These are phyloP conservation scores for Carex scoparia DNA, from an alignment of 176 grass and related monocot genomes.

Conservation along the genomic window DNA sequence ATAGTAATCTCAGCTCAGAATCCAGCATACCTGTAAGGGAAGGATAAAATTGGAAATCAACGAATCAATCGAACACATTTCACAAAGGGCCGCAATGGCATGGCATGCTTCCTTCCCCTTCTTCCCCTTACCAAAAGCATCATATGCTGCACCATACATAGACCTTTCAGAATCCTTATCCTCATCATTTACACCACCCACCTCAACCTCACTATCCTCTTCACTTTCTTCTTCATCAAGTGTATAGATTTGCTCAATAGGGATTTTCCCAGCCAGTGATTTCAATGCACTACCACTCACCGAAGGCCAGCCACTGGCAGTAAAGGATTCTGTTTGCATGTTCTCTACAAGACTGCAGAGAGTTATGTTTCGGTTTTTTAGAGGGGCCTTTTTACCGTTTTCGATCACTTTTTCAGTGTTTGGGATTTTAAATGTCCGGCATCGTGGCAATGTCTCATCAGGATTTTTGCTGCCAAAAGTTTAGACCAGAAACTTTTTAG, in stretches of 20 bases:
- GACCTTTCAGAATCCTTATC: constrained; percentile 24
- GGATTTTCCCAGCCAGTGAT: constrained; percentile 65
- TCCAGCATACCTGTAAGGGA: constrained; percentile 68
- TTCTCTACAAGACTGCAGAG: constrained; percentile 48
- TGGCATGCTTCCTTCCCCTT: constrained; percentile 72
- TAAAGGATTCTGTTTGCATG: constrained; percentile 45
- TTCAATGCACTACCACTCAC: constrained; percentile 49
- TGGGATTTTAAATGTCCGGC: constrained; percentile 48
- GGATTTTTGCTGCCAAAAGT: constrained; percentile 28
- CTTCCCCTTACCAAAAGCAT: constrained; percentile 73
- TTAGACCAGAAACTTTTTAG: constrained; percentile 1
- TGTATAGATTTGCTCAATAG: constrained; percentile 45
- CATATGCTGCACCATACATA: constrained; percentile 69
- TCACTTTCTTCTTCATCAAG: constrained; percentile 26
- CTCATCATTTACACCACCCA: constrained; percentile 13
- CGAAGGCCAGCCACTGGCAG: constrained; percentile 61
- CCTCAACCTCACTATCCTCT: constrained; percentile 21
- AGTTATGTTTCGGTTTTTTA: constrained; percentile 53
- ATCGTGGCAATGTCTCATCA: constrained; percentile 19
- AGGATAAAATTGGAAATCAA: constrained; percentile 89
- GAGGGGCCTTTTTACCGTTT: constrained; percentile 43
- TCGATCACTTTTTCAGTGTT: constrained; percentile 48
- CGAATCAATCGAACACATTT: constrained; percentile 72
- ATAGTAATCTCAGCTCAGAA: neutral
- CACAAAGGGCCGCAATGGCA: constrained; percentile 83